Evolutionary conservation across 345 rosid species (phyloP).

Genomic region (Acer yangbiense): DNA sequence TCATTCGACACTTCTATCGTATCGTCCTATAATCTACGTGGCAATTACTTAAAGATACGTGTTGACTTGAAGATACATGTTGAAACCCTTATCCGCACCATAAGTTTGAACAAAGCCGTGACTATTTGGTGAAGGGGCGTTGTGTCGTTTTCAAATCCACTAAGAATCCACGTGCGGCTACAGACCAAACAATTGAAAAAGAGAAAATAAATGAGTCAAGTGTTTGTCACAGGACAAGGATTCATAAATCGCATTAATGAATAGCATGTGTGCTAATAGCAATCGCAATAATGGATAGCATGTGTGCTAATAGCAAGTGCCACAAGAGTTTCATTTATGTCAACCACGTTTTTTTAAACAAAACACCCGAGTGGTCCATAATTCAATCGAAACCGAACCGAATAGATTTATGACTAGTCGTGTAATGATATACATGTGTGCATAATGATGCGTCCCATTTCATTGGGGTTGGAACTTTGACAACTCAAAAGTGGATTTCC

Average conservation of each 20-base stretch:
- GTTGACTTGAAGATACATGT: too few species aligned
- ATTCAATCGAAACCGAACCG: too few species aligned
- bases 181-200: background rate
- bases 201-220: background rate
- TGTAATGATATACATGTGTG: background rate
- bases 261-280: conserved; percentile 1
- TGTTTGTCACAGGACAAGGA: conserved; percentile 16
- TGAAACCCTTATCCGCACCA: too few species aligned
- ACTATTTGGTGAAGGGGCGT: too few species aligned
- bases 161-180: background rate
- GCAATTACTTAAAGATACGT: too few species aligned
- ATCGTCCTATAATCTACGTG: too few species aligned
- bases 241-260: conserved; percentile 3
- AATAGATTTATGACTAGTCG: background rate
- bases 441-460: background rate
- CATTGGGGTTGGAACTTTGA: background rate
- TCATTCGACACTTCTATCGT: too few species aligned
- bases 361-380: background rate
- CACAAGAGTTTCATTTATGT: conserved; percentile 7
- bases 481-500: conserved; percentile 1
- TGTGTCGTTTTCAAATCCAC: too few species aligned
- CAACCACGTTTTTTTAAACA: background rate
- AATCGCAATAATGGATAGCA: background rate
- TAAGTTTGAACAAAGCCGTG: background rate
- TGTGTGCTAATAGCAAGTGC: conserved; percentile 8